Percentiles rank a stretch among this genome's conserved stretches.
Conservation (phyloP, 1,139 yeast genomes). For the Barnettozyma hawaiiensis region DNA sequence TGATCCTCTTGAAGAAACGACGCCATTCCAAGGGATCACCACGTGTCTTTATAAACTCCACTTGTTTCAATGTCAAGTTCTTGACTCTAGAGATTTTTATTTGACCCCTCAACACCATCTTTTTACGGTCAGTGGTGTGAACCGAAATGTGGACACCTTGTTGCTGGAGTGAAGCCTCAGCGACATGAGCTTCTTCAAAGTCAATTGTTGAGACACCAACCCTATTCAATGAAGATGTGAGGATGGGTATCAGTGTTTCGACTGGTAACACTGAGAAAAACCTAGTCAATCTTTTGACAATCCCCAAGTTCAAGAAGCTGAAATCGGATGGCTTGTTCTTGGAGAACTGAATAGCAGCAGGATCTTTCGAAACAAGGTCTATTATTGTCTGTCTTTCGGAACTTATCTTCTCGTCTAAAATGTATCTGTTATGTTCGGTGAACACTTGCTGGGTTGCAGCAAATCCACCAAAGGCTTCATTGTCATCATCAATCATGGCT, state of each 20-base stretch:
- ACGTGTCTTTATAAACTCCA: slow-evolving; percentile 46
- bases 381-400: slow-evolving; percentile 30
- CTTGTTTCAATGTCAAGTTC: slow-evolving; percentile 34
- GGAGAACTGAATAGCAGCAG: slow-evolving; percentile 45
- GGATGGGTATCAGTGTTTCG: slow-evolving; percentile 37
- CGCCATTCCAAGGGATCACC: slow-evolving; percentile 73
- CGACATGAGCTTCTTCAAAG: slow-evolving; percentile 13
- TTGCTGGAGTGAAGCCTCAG: slow-evolving; percentile 11
- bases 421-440: slow-evolving; percentile 25
- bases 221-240: slow-evolving; percentile 36
- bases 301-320: slow-evolving; percentile 18
- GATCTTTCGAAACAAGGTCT: slow-evolving; percentile 40
- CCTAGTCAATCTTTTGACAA: slow-evolving; percentile 41
- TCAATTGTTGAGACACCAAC: slow-evolving; percentile 32
- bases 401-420: slow-evolving; percentile 16
- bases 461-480: slow-evolving; percentile 16
- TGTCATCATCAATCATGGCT: slow-evolving; percentile 34
- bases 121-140: slow-evolving; percentile 41
- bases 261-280: slow-evolving; percentile 41
- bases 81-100: slow-evolving; percentile 37
- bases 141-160: slow-evolving; percentile 36
- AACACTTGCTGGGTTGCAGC: slow-evolving; percentile 35
- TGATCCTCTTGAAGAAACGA: slow-evolving; percentile 48
- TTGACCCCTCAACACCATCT: slow-evolving; percentile 41
- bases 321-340: slow-evolving; percentile 12